phyloP scores from a whole-genome alignment of 176 grass and related monocot species.

The Leersia perrieri region DNA sequence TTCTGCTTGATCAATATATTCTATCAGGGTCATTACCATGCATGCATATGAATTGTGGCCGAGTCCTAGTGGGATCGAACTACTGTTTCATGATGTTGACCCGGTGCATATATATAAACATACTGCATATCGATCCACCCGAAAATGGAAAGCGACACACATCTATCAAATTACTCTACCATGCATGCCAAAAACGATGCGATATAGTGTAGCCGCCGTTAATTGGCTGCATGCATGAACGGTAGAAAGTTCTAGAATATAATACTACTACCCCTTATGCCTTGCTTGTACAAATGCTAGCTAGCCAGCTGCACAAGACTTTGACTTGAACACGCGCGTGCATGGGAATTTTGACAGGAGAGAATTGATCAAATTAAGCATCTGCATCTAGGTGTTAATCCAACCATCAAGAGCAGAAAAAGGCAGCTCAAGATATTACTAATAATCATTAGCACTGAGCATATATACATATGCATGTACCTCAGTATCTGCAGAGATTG shows the following conservation, averaged over 20 bases:
- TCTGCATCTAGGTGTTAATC: neutral
- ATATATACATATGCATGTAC: neutral
- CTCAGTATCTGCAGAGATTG: neutral
- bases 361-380: neutral
- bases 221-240: conserved; percentile 8
- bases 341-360: neutral
- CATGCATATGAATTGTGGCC: neutral
- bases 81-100: neutral
- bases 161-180: no score
- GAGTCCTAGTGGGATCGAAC: neutral
- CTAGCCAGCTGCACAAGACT: neutral
- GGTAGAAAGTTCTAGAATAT: neutral
- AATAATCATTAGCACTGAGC: neutral
- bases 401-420: neutral
- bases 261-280: neutral
- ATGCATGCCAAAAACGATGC: conserved; percentile 16
- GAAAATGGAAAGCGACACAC: neutral
- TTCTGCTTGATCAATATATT: no score
- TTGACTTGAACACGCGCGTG: conserved; percentile 17
- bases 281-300: no score
- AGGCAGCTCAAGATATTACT: neutral
- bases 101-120: neutral
- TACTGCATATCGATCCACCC: neutral
- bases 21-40: no score
- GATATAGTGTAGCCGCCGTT: conserved; percentile 9